Evolutionary conservation across 1,284 basidiomycete species (phyloP), one percentile per base, ranked within the genome.

Genomic region (Apiotrichum veenhuisii): DNA sequence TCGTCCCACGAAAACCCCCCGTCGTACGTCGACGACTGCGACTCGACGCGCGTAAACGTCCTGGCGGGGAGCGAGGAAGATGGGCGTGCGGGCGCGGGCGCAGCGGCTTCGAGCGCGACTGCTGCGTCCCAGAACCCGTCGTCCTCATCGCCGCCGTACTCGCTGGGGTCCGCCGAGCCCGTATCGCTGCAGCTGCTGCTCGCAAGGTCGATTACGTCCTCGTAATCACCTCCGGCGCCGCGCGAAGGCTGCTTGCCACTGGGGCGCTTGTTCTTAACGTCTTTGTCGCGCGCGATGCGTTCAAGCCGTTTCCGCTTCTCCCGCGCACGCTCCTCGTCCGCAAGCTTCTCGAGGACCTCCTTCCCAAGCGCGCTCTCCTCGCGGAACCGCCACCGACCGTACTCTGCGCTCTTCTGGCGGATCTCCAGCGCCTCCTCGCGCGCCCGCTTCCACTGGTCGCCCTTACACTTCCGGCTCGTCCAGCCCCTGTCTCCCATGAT

Each of bases 401-500:
- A 75, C 34, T 62, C 60, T 1, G 56, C 54, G 45, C 70, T 72
- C 33, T 64, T 52, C 37, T 53, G 60, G 52, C 71, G 58, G 3
- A 65, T 47, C 27, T 44, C 25, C 26, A 61, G 57, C 5, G 68
- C 68, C 7, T 50, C 40, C 10, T 26, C 33, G 5, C 67, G 53
- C 12, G 63, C 59, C 7, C 40, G 50, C 3, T 49, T 47, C 51
- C 56, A 63, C 37, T 46, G 56, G 20, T 50, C 52, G 14, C 54
- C 54, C 52, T 25, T 50, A 41, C 20, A 53, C 52, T 10, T 33
- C 22, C 20, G 43, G 43, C 14, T 27, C n/a, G 15, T 18, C 54
- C 58, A 57, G 12, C 57, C 64, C 10, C 62, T 43, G 62, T 76
- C 72, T 8, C 59, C 43, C 69, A 69, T 69, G 59, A 75, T 72